Percentiles rank a stretch among this genome's conserved stretches.
phyloP scores from a whole-genome alignment of 345 rosid genomes.

The Clausena lansium region DNA sequence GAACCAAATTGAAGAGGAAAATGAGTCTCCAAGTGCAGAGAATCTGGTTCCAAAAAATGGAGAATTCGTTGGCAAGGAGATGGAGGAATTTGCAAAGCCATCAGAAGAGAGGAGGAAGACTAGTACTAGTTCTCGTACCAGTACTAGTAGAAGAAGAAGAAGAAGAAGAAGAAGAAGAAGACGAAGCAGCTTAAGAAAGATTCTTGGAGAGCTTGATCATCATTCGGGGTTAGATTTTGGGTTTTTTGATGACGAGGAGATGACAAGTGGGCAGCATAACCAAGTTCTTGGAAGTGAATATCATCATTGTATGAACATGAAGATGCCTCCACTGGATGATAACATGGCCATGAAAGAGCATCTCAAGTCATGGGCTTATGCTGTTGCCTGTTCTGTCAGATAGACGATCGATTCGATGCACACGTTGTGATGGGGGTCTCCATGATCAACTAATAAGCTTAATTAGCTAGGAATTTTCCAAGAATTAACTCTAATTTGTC shows the following conservation, averaged over 20 bases:
- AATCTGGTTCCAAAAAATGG: constrained; percentile 18
- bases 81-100: constrained; percentile 10
- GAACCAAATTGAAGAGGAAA: constrained; percentile 5
- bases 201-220: constrained; percentile 32
- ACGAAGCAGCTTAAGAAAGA: constrained; percentile 15
- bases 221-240: constrained; percentile 18
- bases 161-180: constrained; percentile 22
- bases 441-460: background rate
- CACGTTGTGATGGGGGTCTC: background rate
- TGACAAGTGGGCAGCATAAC: background rate
- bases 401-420: background rate
- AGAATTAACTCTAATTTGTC: background rate
- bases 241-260: background rate
- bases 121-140: too few species aligned
- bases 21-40: background rate
- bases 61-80: constrained; percentile 14
- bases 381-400: constrained; percentile 51
- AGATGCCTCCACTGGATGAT: constrained; percentile 53
- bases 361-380: constrained; percentile 60
- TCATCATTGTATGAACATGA: background rate
- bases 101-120: constrained; percentile 17
- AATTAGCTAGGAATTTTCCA: background rate
- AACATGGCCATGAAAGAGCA: constrained; percentile 61
- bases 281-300: background rate
- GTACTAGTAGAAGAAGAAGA: constrained; percentile 4